A percentile compares a stretch with the other conserved stretches of the same genome.
Conservation (phyloP, 202 grass and related monocot genomes). For the Zizania palustris region DNA sequence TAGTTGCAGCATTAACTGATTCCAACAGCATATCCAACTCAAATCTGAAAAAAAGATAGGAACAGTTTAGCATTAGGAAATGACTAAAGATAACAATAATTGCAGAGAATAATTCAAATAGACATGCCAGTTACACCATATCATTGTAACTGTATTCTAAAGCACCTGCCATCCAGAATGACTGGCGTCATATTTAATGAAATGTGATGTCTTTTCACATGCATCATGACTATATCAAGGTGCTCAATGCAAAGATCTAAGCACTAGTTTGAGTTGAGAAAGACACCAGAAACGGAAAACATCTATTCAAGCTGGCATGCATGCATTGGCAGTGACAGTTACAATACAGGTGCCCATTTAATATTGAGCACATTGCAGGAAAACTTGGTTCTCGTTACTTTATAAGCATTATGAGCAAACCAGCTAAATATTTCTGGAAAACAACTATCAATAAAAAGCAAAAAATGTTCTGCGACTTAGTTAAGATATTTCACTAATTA, state of each 20-base stretch:
- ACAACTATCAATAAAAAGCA: too few species aligned
- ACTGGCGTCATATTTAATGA: conserved; percentile 9
- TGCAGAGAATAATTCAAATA: conserved; percentile 13
- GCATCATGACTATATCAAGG: background rate
- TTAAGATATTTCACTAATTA: too few species aligned
- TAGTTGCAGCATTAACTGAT: conserved; percentile 66
- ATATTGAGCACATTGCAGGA: background rate
- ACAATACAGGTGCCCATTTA: background rate
- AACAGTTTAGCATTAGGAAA: conserved; percentile 4
- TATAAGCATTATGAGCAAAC: too few species aligned
- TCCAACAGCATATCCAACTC: conserved; percentile 89
- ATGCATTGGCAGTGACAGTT: too few species aligned
- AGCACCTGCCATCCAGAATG: background rate
- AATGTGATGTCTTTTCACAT: background rate
- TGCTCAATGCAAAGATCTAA: conserved; percentile 2
- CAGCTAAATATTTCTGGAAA: too few species aligned
- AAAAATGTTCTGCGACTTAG: too few species aligned
- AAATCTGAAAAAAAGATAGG: conserved; percentile 50
- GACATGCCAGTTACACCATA: background rate
- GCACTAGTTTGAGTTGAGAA: background rate
- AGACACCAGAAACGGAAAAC: background rate
- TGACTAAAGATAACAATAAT: conserved; percentile 24
- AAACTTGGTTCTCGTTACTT: background rate
- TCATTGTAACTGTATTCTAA: background rate
- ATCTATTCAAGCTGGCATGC: too few species aligned